Conservation (phyloP, 345 rosid species). For the Corchorus capsularis region DNA sequence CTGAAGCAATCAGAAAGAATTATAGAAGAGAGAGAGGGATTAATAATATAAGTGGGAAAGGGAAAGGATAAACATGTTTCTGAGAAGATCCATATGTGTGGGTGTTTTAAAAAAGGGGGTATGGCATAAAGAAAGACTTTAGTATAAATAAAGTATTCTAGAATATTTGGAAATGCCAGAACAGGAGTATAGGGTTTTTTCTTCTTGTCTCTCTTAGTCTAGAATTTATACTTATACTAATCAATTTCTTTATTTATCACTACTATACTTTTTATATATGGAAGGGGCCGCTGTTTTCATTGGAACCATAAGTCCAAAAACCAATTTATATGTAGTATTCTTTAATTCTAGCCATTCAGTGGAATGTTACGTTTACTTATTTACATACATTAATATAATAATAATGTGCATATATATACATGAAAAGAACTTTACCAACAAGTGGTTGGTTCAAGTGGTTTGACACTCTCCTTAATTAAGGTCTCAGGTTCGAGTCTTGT, state of each 20-base stretch:
- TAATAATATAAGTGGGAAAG: constrained; percentile 11
- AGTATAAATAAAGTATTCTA: constrained; percentile 22
- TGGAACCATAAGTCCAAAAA: constrained; percentile 21
- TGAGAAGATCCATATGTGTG: constrained; percentile 21
- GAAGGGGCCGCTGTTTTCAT: constrained; percentile 21
- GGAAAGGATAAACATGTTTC: constrained; percentile 31
- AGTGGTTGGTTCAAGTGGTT: too few relatives aligned
- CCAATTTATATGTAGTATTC: too few relatives aligned
- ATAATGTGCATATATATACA: too few relatives aligned
- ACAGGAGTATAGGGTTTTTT: constrained; percentile 38
- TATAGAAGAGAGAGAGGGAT: constrained; percentile 34
- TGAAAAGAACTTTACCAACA: too few relatives aligned
- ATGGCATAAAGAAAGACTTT: constrained; percentile 24
- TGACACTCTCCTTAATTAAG: too few relatives aligned
- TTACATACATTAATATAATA: neutral
- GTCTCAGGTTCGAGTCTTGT: too few relatives aligned
- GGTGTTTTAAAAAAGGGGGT: constrained; percentile 19
- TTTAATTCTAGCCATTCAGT: neutral
- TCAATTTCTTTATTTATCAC: constrained; percentile 1
- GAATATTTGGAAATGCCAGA: constrained; percentile 34
- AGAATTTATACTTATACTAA: constrained; percentile 29
- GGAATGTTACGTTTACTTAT: constrained; percentile 2
- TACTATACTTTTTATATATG: too few relatives aligned
- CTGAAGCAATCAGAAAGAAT: constrained; percentile 27
- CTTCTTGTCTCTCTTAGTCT: constrained; percentile 46